phyloP scores from a whole-genome alignment of 345 rosid genomes.

The Arabidopsis arenosa region DNA sequence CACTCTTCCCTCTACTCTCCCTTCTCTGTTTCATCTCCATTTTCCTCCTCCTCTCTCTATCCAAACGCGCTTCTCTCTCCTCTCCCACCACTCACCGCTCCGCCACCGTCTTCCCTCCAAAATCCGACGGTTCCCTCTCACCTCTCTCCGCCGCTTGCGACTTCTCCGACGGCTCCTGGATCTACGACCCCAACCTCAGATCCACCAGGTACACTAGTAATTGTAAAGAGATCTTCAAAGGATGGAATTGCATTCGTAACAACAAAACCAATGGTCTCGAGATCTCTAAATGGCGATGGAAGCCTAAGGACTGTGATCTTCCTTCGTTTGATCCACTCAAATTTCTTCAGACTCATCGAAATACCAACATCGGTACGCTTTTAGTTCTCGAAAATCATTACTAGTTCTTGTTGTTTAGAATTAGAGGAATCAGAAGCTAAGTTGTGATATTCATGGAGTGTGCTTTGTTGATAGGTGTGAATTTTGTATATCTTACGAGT shows the following conservation, averaged over 20 bases:
- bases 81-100: slow-evolving; percentile 47
- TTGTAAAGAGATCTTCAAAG: slow-evolving; percentile 94
- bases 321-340: slow-evolving; percentile 64
- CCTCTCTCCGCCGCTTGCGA: slow-evolving; percentile 48
- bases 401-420: not conserved
- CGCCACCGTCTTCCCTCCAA: slow-evolving; percentile 35
- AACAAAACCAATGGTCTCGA: slow-evolving; percentile 67
- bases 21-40: slow-evolving; percentile 71
- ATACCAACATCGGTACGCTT: slow-evolving; percentile 72
- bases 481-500: slow-evolving; percentile 42
- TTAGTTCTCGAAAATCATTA: slow-evolving; percentile 7
- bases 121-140: slow-evolving; percentile 20
- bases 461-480: not conserved
- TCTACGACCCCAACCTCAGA: slow-evolving; percentile 57
- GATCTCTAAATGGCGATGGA: slow-evolving; percentile 89
- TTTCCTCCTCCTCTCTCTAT: slow-evolving; percentile 60
- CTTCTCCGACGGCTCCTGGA: slow-evolving; percentile 77
- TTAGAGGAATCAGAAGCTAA: slow-evolving; percentile 14
- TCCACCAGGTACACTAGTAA: slow-evolving; percentile 55
- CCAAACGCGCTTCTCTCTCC: slow-evolving; percentile 51
- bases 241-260: slow-evolving; percentile 85
- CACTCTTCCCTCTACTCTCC: slow-evolving; percentile 61
- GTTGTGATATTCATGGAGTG: not conserved
- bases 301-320: slow-evolving; percentile 65
- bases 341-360: slow-evolving; percentile 60